Evolutionary conservation across 2,329 filamentous ascomycete genomes (phyloP).

Genomic region (Eurotiales sp.): DNA sequence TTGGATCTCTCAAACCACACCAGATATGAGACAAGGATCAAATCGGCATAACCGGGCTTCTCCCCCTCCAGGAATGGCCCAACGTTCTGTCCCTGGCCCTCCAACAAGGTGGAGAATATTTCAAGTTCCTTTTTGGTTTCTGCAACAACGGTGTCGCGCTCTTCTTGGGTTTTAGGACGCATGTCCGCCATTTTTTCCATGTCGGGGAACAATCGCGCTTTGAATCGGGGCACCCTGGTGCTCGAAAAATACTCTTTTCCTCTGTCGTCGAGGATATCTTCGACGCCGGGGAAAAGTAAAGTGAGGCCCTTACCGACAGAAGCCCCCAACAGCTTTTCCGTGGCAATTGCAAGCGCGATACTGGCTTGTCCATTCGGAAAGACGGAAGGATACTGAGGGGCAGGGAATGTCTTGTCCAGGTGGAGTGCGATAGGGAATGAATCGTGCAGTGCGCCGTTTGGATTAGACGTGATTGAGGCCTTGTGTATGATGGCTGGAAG

Average conservation of each 20-base stretch:
- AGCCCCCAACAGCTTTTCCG: conserved; percentile 15
- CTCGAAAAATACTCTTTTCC: conserved; percentile 28
- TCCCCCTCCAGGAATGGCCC: conserved; percentile 35
- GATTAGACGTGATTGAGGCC: conserved; percentile 21
- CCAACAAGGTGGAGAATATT: conserved; percentile 24
- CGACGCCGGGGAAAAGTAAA: conserved; percentile 24
- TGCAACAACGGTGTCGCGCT: conserved; percentile 19
- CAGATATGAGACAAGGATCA: conserved; percentile 23
- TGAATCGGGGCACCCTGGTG: conserved; percentile 25
- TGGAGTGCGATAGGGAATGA: conserved; percentile 31
- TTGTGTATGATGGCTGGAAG: conserved; percentile 33
- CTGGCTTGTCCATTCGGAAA: conserved; percentile 34
- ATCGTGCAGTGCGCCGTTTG: conserved; percentile 29
- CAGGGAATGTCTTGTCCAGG: conserved; percentile 28
- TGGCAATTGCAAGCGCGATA: conserved; percentile 27
- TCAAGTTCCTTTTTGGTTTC: conserved; percentile 19
- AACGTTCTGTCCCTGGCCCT: conserved; percentile 26
- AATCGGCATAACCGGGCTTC: conserved; percentile 28
- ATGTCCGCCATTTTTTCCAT: conserved; percentile 27
- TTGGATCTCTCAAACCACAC: conserved; percentile 25
- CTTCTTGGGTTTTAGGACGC: conserved; percentile 21
- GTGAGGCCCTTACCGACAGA: not conserved
- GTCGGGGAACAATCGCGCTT: conserved; percentile 9
- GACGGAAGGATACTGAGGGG: conserved; percentile 22
- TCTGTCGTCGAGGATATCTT: conserved; percentile 24